Conservation (phyloP, 2,329 filamentous ascomycete genomes). For the Rachicladosporium sp. region DNA sequence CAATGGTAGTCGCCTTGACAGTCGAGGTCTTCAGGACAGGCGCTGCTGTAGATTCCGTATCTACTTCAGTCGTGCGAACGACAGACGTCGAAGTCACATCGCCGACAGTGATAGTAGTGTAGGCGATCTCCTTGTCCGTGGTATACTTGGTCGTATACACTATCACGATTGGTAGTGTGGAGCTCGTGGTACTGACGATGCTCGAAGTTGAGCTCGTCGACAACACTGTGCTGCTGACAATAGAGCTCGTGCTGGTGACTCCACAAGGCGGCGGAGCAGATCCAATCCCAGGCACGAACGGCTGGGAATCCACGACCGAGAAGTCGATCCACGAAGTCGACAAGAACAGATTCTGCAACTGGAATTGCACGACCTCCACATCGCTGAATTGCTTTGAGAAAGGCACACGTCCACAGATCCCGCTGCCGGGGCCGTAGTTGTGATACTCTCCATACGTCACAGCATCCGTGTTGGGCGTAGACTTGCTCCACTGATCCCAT, state of each 20-base stretch:
- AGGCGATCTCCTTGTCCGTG: slow-evolving; percentile 16
- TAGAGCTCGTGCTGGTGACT: neutral
- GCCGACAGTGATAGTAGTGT: slow-evolving; percentile 18
- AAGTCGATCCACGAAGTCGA: slow-evolving; percentile 32
- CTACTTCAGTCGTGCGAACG: slow-evolving; percentile 20
- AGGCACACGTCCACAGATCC: slow-evolving; percentile 19
- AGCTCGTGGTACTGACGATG: slow-evolving; percentile 1
- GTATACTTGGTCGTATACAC: slow-evolving; percentile 17
- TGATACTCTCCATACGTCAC: slow-evolving; percentile 25
- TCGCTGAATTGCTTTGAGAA: slow-evolving; percentile 29
- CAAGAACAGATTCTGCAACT: slow-evolving; percentile 30
- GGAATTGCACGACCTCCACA: slow-evolving; percentile 25
- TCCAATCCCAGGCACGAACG: slow-evolving; percentile 25
- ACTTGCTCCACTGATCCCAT: slow-evolving; percentile 21
- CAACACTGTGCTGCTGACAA: neutral
- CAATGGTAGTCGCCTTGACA: slow-evolving; percentile 13
- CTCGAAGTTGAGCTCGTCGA: slow-evolving; percentile 1
- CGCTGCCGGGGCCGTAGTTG: slow-evolving; percentile 26
- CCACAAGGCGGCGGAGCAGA: slow-evolving; percentile 14
- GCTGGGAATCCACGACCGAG: slow-evolving; percentile 25
- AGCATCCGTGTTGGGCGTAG: slow-evolving; percentile 15
- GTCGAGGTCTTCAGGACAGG: slow-evolving; percentile 14
- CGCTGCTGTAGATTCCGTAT: slow-evolving; percentile 22
- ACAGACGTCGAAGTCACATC: slow-evolving; percentile 14
- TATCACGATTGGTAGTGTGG: slow-evolving; percentile 12